Percentiles rank a stretch among this genome's conserved stretches.
Conservation (phyloP, 768 basidiomycete genomes). For the Boletus rubropictus region DNA sequence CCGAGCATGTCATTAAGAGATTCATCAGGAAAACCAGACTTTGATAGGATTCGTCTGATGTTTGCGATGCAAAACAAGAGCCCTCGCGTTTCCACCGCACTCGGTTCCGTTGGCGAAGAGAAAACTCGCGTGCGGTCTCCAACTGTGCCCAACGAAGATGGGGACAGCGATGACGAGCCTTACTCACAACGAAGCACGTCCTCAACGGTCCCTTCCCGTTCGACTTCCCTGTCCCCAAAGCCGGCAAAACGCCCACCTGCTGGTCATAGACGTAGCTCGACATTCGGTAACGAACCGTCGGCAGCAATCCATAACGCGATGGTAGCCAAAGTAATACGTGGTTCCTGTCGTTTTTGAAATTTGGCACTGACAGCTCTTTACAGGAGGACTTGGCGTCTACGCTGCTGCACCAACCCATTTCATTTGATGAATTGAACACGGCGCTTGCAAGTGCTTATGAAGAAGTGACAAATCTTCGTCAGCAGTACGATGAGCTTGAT, state of each 20-base stretch:
- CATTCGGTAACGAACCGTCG: slow-evolving; percentile 19
- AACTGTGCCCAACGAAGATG: slow-evolving; percentile 1
- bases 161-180: slow-evolving; percentile 17
- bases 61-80: slow-evolving; percentile 16
- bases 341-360: slow-evolving; percentile 1
- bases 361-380: not conserved
- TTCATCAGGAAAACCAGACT: slow-evolving; percentile 28
- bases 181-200: slow-evolving; percentile 4
- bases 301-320: slow-evolving; percentile 4
- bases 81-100: too few species aligned
- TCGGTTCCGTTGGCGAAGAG: not conserved
- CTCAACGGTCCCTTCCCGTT: slow-evolving; percentile 8
- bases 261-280: slow-evolving; percentile 21
- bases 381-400: slow-evolving; percentile 9
- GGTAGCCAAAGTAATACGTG: slow-evolving; percentile 7
- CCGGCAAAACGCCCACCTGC: not conserved
- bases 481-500: slow-evolving; percentile 23
- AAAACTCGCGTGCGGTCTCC: not conserved
- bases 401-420: slow-evolving; percentile 12
- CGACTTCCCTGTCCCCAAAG: slow-evolving; percentile 15
- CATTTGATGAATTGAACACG: slow-evolving; percentile 22
- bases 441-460: slow-evolving; percentile 20
- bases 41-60: slow-evolving; percentile 28
- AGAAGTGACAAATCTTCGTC: slow-evolving; percentile 24
- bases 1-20: slow-evolving; percentile 18